Base-by-base conservation (phyloP, 305 asterid genomes). In the Fraxinus nigra region DNA sequence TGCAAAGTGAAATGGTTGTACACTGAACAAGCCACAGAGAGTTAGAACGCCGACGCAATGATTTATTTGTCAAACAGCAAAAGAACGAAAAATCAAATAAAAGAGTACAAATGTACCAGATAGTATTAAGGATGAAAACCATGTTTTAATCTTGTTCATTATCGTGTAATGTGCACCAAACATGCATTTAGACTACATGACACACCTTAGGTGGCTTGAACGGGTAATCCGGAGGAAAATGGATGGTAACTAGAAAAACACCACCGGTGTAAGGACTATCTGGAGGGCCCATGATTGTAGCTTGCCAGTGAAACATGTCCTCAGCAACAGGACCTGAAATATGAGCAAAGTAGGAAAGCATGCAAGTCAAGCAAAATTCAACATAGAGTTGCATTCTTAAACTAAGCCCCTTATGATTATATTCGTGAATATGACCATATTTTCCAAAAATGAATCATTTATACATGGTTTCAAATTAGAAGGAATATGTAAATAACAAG, bases 291-390 rank as follows among this genome's bases (percentile, higher is more conserved):
- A 82, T 82, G 14, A 82, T 79, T 4, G 85, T 82, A 4, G 85
- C 85, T 78, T 82, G 85, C 82, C 85, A 82, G 40, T 82, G 85
- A 78, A 82, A 82, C 85, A 82, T 82, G 43, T 82, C 85, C 72
- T 82, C 85, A 5, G 85, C 85, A 72, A 82, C 85, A 9, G 85
- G 85, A 63, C 85, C 85, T 82, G 74, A 78, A 61, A 46, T 63
- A 63, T 7, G 0, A 63, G 30, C 72, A 63, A 18, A n/a, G 26
- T 32, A 9, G 77, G 22, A 72, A 14, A 72, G 20, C 77, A 20
- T 13, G 26, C 7, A 4, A 63, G 70, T 16, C 7, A 14, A 54
- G 7, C 63, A 54, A 54, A 54, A n/a, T 16, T 11, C n/a, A 43
- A 11, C 5, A 14, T 43, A 11, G 54, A 43, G 54, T 43, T 43